These are phyloP conservation scores for Udeniomyces megalosporus DNA, from an alignment of 768 basidiomycete genomes.

Conservation along the genomic window DNA sequence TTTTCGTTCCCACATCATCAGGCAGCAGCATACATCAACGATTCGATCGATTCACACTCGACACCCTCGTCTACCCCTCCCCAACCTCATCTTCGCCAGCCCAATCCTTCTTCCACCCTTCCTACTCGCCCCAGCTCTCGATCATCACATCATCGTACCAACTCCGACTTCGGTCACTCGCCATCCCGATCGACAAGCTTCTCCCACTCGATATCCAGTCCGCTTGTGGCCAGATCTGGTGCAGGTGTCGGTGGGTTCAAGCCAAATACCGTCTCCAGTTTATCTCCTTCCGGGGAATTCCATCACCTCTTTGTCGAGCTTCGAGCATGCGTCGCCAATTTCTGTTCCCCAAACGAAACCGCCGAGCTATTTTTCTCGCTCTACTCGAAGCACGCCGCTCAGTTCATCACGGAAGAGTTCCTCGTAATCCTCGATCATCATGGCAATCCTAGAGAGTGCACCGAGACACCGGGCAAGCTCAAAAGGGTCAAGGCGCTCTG, in stretches of 20 bases:
- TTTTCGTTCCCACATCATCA: not conserved
- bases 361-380: conserved; percentile 88
- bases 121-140: not conserved
- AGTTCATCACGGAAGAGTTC: conserved; percentile 83
- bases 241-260: no score
- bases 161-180: not conserved
- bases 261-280: no score
- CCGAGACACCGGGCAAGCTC: conserved; percentile 34
- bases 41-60: not conserved
- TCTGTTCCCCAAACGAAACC: conserved; percentile 77
- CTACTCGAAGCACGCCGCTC: conserved; percentile 60
- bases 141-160: not conserved
- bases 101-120: not conserved
- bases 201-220: no score
- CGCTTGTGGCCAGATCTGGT: no score
- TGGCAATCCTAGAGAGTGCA: conserved; percentile 51
- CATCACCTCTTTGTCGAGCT: conserved; percentile 83
- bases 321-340: conserved; percentile 78
- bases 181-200: not conserved
- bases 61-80: not conserved
- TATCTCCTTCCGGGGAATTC: conserved; percentile 42
- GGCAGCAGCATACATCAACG: conserved; percentile 46
- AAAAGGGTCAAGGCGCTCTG: conserved; percentile 68
- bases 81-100: not conserved
- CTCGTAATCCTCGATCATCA: conserved; percentile 81